A percentile compares a stretch with the other conserved stretches of the same genome.
phyloP scores from a whole-genome alignment of 176 grass and related monocot genomes.

The Bonia amplexicaulis region DNA sequence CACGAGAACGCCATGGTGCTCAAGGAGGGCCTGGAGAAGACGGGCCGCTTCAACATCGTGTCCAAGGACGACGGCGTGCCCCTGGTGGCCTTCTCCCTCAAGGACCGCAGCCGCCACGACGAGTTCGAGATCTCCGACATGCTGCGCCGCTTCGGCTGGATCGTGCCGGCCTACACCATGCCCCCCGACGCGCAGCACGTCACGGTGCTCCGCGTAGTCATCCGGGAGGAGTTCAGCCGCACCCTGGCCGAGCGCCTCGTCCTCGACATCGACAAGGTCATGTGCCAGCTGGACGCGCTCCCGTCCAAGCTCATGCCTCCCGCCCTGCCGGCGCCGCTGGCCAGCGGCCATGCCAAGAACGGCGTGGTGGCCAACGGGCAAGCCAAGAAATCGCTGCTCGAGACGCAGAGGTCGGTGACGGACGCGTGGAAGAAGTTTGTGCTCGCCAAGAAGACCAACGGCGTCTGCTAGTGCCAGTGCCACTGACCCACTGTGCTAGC shows the following conservation, averaged over 20 bases:
- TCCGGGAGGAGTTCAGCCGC: constrained; percentile 98
- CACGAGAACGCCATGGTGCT: constrained; percentile 95
- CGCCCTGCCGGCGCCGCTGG: neutral
- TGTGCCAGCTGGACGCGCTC: constrained; percentile 72
- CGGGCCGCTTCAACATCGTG: constrained; percentile 74
- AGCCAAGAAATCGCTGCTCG: constrained; percentile 39
- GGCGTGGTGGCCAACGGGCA: neutral
- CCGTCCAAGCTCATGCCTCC: constrained; percentile 50
- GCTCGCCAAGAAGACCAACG: constrained; percentile 61
- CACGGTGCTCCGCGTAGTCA: constrained; percentile 89
- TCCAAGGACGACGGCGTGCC: constrained; percentile 94
- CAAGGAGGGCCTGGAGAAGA: constrained; percentile 64
- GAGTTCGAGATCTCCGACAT: constrained; percentile 93
- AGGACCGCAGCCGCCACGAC: constrained; percentile 69
- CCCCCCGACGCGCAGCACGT: constrained; percentile 85
- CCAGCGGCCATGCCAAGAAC: neutral
- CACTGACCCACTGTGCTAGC: neutral
- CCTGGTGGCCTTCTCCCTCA: constrained; percentile 94
- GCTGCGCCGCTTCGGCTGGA: constrained; percentile 96
- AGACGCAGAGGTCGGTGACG: constrained; percentile 62
- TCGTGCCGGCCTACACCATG: constrained; percentile 97
- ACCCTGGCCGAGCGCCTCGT: constrained; percentile 88
- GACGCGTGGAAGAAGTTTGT: constrained; percentile 73
- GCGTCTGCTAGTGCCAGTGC: constrained; percentile 53
- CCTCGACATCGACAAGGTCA: constrained; percentile 79